Conservation (phyloP, 1,139 yeast species). For the Candida tropicalis region DNA sequence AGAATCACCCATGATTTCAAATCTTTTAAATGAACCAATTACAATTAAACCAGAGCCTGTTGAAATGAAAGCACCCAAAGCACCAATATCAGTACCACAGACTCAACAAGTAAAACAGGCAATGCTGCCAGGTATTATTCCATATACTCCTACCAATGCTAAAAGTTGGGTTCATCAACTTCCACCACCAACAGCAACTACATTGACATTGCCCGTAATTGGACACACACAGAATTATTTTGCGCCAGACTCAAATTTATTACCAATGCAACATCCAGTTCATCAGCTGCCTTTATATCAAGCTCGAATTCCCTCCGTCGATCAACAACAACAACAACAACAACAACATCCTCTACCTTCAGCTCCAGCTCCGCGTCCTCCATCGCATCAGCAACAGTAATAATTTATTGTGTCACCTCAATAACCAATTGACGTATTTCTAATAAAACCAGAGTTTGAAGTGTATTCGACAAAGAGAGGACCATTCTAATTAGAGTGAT, state of each 20-base stretch:
- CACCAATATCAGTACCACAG: background rate
- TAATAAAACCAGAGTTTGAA: background rate
- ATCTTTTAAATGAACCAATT: constrained; percentile 16
- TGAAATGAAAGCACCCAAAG: constrained; percentile 1
- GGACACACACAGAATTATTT: background rate
- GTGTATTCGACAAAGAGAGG: no score
- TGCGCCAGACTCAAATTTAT: background rate
- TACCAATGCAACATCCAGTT: constrained; percentile 1
- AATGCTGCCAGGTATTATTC: background rate
- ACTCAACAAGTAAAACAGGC: background rate
- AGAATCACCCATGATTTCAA: constrained; percentile 19
- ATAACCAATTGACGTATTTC: background rate
- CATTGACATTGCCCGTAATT: background rate
- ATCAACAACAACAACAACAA: constrained; percentile 6
- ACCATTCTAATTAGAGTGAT: no score
- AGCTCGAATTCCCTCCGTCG: background rate
- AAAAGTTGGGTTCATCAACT: constrained; percentile 7
- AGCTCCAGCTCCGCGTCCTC: no score
- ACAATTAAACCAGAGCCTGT: background rate
- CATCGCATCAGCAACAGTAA: no score
- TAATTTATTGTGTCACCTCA: no score
- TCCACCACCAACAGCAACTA: constrained; percentile 1
- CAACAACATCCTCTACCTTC: constrained; percentile 5
- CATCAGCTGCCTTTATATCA: background rate
- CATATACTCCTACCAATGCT: background rate